These are phyloP conservation scores for Cordyceps farinosa DNA, from an alignment of 2,329 filamentous ascomycete genomes.

Conservation along the genomic window DNA sequence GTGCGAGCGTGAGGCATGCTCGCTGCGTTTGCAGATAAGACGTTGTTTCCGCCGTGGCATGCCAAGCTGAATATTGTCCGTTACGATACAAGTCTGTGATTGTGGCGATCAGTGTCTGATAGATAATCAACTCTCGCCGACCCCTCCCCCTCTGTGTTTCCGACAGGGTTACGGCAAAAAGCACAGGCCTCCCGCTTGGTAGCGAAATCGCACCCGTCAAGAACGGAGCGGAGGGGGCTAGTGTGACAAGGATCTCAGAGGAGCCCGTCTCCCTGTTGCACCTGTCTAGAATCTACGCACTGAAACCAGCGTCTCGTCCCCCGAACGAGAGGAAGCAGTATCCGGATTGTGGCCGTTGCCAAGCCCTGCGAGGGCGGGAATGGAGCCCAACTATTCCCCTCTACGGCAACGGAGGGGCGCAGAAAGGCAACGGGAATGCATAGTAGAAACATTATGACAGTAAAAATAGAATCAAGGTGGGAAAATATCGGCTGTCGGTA, in stretches of 20 bases:
- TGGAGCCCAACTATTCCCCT: neutral
- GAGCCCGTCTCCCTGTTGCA: neutral
- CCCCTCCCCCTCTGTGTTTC: neutral
- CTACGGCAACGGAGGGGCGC: neutral
- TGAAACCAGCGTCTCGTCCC: conserved; percentile 8
- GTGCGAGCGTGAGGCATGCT: neutral
- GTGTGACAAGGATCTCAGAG: neutral
- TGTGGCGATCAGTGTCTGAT: neutral
- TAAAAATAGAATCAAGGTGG: neutral
- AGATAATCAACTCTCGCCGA: neutral
- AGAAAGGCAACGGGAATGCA: too few species aligned
- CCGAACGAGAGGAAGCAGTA: neutral
- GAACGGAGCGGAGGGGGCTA: neutral
- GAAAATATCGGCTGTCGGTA: neutral
- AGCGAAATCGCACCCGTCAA: conserved; percentile 11
- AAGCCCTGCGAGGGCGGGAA: neutral
- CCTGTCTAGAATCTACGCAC: neutral
- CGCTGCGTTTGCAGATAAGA: too few species aligned
- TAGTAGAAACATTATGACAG: neutral
- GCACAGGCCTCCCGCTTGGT: conserved; percentile 13
- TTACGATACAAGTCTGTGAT: neutral
- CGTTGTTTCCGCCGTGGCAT: too few species aligned
- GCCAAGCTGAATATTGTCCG: neutral
- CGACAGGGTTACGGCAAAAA: neutral
- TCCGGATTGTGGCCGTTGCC: neutral